These are phyloP conservation scores for Panellus pusillus DNA, from an alignment of 768 basidiomycete species.

Conservation along the genomic window DNA sequence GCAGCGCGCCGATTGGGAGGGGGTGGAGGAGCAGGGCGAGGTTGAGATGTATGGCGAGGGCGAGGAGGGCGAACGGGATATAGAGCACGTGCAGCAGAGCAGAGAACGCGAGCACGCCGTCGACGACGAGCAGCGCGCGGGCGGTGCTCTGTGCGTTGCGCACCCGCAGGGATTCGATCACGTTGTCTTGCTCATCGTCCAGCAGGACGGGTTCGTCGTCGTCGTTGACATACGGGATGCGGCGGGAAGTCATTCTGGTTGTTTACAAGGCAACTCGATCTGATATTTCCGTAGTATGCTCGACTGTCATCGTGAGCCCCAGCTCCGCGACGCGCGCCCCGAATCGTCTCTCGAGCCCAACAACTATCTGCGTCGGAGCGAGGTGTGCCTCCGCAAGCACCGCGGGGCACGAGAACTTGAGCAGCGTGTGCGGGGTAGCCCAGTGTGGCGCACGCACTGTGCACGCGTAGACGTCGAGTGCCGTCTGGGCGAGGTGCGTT, in stretches of 20 bases:
- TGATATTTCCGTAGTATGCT: constrained; percentile 36
- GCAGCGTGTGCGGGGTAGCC: constrained; percentile 35
- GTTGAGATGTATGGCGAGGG: constrained; percentile 52
- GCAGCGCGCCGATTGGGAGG: constrained; percentile 33
- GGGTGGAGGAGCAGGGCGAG: constrained; percentile 44
- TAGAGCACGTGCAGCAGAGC: constrained; percentile 48
- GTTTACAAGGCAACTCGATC: constrained; percentile 54
- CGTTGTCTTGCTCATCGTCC: constrained; percentile 53
- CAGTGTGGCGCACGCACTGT: constrained; percentile 21
- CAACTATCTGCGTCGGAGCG: constrained; percentile 27
- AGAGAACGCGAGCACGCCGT: constrained; percentile 45
- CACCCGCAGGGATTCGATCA: constrained; percentile 50
- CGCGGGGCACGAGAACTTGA: constrained; percentile 61
- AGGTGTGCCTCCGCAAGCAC: constrained; percentile 23
- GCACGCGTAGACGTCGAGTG: constrained; percentile 55
- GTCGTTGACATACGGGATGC: constrained; percentile 10
- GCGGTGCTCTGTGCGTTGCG: constrained; percentile 43
- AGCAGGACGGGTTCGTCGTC: constrained; percentile 10
- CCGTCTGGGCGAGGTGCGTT: constrained; percentile 46
- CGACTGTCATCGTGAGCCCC: constrained; percentile 27
- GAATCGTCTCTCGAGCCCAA: constrained; percentile 36
- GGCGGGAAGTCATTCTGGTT: background rate
- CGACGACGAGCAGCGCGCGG: constrained; percentile 40
- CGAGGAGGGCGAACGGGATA: constrained; percentile 47
- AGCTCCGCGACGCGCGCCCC: constrained; percentile 27